Evolutionary conservation across 192 early-diverging fungal genomes (phyloP).

Genomic region (Gamsiella multidivaricata): DNA sequence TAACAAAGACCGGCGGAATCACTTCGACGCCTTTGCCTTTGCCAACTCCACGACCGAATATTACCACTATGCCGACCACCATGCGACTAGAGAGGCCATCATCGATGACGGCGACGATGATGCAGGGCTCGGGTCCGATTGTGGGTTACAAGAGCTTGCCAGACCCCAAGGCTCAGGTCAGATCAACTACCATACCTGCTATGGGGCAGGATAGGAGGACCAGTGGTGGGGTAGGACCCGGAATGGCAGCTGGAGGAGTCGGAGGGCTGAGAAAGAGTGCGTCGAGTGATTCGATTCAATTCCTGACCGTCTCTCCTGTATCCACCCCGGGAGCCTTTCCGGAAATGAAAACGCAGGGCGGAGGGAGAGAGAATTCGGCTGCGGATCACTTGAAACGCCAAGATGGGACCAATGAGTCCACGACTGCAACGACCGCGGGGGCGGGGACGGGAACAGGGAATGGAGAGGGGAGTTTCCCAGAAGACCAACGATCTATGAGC

Average conservation of each 20-base stretch:
- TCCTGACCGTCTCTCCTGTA: slow-evolving; percentile 12
- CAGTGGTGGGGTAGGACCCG: too few relatives aligned
- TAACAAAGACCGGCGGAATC: too few relatives aligned
- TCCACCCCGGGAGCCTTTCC: slow-evolving; percentile 48
- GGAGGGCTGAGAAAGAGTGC: too few relatives aligned
- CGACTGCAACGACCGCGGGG: background rate
- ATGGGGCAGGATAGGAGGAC: too few relatives aligned
- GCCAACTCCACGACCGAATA: background rate
- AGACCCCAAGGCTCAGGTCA: slow-evolving; percentile 25
- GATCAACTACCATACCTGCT: background rate
- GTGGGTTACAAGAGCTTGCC: too few relatives aligned
- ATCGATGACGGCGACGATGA: background rate
- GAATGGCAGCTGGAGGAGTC: too few relatives aligned
- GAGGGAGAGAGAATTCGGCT: background rate
- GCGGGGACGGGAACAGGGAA: background rate
- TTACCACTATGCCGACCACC: background rate
- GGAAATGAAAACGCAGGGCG: background rate
- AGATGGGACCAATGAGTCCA: background rate
- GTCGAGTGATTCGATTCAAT: slow-evolving; percentile 9
- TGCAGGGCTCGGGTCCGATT: background rate
- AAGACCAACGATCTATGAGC: slow-evolving; percentile 44
- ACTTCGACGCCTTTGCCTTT: too few relatives aligned
- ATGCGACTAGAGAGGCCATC: background rate
- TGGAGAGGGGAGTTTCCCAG: slow-evolving; percentile 27
- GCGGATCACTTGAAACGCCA: background rate